These are phyloP conservation scores for Sporobolomyces pararoseus DNA, from an alignment of 768 basidiomycete genomes.

Conservation along the genomic window DNA sequence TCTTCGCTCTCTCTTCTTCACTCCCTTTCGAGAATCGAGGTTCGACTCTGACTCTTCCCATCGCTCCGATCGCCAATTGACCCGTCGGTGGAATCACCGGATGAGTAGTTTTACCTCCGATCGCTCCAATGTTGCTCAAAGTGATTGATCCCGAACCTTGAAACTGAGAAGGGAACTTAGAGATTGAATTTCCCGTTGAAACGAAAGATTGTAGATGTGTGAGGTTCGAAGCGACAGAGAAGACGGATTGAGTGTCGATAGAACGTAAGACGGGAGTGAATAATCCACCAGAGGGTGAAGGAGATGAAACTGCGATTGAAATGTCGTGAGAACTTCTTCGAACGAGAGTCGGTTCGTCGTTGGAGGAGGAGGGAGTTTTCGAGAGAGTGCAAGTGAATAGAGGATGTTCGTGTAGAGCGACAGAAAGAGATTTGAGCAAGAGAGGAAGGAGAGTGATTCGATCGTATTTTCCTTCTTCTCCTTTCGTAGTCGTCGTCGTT, in stretches of 20 bases:
- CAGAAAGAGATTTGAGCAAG: conserved; percentile 74
- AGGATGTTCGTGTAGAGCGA: conserved; percentile 78
- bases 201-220: conserved; percentile 60
- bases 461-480: conserved; percentile 44
- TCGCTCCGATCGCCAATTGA: conserved; percentile 77
- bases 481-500: not conserved
- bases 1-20: conserved; percentile 20
- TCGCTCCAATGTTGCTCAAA: conserved; percentile 74
- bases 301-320: conserved; percentile 69
- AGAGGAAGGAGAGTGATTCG: conserved; percentile 77
- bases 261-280: conserved; percentile 69
- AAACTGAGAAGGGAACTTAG: conserved; percentile 25
- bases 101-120: conserved; percentile 65
- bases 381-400: conserved; percentile 68
- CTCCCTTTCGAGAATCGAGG: conserved; percentile 19
- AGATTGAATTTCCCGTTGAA: conserved; percentile 53
- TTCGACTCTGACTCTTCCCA: conserved; percentile 62
- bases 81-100: conserved; percentile 78
- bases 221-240: conserved; percentile 59
- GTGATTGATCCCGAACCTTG: conserved; percentile 61
- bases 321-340: conserved; percentile 62
- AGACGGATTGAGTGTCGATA: conserved; percentile 52
- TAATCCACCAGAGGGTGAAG: conserved; percentile 59
- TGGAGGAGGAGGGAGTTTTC: conserved; percentile 15
- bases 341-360: conserved; percentile 8